Percentiles rank a stretch among this genome's conserved stretches.
Evolutionary conservation across 495 filamentous ascomycete species (phyloP).

Genomic region (Cenococcum geophilum): DNA sequence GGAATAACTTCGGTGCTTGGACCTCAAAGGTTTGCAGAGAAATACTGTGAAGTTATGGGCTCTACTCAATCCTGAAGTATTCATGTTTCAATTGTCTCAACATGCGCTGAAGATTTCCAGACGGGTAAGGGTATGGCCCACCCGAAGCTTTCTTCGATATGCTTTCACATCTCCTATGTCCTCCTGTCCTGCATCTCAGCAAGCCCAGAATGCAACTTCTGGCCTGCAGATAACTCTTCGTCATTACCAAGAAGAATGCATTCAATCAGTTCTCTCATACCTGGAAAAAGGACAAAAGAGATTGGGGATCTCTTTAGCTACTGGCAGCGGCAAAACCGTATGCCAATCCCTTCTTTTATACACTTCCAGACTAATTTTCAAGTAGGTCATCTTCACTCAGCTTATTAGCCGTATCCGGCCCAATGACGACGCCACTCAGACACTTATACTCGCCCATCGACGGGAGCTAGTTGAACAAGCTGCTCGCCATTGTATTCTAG

Average conservation of each 20-base stretch:
- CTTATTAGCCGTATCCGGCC: slow-evolving; percentile 73
- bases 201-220: neutral
- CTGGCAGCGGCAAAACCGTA: slow-evolving; percentile 89
- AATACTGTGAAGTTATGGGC: neutral
- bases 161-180: slow-evolving; percentile 10
- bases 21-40: neutral
- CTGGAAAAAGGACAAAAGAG: slow-evolving; percentile 69
- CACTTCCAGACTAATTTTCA: slow-evolving; percentile 6
- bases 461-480: slow-evolving; percentile 96
- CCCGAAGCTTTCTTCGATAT: slow-evolving; percentile 1
- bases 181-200: neutral
- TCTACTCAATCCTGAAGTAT: neutral
- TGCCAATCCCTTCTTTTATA: slow-evolving; percentile 13
- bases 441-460: slow-evolving; percentile 86
- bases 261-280: slow-evolving; percentile 72
- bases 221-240: slow-evolving; percentile 36
- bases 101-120: slow-evolving; percentile 21
- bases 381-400: slow-evolving; percentile 88
- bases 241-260: slow-evolving; percentile 51
- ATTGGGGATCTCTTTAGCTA: slow-evolving; percentile 83
- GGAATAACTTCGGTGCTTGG: slow-evolving; percentile 10
- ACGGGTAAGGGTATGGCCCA: neutral
- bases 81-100: slow-evolving; percentile 25
- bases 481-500: slow-evolving; percentile 66
- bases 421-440: slow-evolving; percentile 57